Conservation (phyloP, 169 alveolate genomes). For the Plasmodium gallinaceum region DNA sequence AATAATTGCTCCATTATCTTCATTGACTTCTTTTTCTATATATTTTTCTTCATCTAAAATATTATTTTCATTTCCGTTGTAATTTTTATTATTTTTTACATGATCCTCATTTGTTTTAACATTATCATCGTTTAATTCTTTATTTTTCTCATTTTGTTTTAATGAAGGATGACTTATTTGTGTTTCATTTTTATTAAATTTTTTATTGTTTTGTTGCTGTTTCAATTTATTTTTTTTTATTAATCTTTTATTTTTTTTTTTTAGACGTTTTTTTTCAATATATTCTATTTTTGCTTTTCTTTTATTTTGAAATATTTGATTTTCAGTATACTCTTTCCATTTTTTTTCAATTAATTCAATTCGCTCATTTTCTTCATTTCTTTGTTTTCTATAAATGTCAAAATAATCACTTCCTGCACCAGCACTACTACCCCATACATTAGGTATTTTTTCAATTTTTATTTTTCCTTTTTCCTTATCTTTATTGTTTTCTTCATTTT, state of each 20-base stretch:
- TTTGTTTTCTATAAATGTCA: conserved; percentile 80
- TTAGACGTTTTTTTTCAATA: conserved; percentile 77
- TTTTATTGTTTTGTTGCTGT: conserved; percentile 28
- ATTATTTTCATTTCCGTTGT: neutral
- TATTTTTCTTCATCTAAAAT: neutral
- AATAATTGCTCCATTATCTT: neutral
- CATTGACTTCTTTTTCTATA: conserved; percentile 13
- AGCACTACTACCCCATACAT: conserved; percentile 87
- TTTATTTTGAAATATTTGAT: conserved; percentile 79
- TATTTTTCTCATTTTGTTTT: neutral
- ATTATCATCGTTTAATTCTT: neutral
- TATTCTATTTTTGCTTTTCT: conserved; percentile 77
- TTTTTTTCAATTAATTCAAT: conserved; percentile 76
- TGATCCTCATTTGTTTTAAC: neutral
- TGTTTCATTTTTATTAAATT: conserved; percentile 21
- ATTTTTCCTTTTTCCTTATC: conserved; percentile 70
- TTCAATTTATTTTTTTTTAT: conserved; percentile 77
- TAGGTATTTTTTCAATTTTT: conserved; percentile 78
- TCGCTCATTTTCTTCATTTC: conserved; percentile 79
- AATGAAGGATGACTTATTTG: neutral
- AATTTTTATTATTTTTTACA: neutral
- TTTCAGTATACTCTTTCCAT: conserved; percentile 80
- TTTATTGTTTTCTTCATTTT: conserved; percentile 28
- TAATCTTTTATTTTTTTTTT: conserved; percentile 77
- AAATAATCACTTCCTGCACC: conserved; percentile 88